Base-by-base conservation (phyloP, 345 rosid genomes). In the Mangifera indica region DNA sequence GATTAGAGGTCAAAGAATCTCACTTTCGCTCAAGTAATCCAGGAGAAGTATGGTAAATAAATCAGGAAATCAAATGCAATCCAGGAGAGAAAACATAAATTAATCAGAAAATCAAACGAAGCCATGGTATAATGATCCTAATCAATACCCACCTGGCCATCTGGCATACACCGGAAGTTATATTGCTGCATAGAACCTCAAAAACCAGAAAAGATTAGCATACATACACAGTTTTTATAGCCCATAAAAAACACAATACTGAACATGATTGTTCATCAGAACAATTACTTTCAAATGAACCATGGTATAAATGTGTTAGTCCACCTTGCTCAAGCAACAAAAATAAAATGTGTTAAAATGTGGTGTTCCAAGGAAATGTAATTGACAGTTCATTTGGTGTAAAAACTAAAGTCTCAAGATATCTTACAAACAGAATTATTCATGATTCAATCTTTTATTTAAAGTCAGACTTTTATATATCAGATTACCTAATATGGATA, bases 391-490 rank as follows among this genome's bases (percentile, higher is more conserved):
- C 48, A 10, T 8, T 46, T 10, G 3, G 9, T 10, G 12, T 24
- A 51, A 67, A 18, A 13, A 67, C 10, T 13, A 2, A 67, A 21
- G 49, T 29, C 57, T 34, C 48, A 32, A 67, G 60, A 8, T 48
- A 66, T 25, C 25, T 51, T 29, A 34, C 26, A 54, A 40, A 15
- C n/a, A 40, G 12, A 18, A 22, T 66, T 25, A 53, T 17, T 20
- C 6, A 29, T 14, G 13, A 21, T 48, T 60, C 17, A 60, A 46
- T 60, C 32, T 71, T n/a, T 46, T 10, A 21, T 71, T 70, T 26
- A 63, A 71, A 60, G 72, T 29, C 46, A 25, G 53, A 54, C 22
- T 22, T 48, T 60, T 48, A 71, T 71, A 51, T 51, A 61, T 71
- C 34, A 32, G 67, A 71, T 5, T 13, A 52, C 0, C 60, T 32